Base-by-base conservation (phyloP, 371 early-diverging fungal genomes). In the Parasitella parasitica region DNA sequence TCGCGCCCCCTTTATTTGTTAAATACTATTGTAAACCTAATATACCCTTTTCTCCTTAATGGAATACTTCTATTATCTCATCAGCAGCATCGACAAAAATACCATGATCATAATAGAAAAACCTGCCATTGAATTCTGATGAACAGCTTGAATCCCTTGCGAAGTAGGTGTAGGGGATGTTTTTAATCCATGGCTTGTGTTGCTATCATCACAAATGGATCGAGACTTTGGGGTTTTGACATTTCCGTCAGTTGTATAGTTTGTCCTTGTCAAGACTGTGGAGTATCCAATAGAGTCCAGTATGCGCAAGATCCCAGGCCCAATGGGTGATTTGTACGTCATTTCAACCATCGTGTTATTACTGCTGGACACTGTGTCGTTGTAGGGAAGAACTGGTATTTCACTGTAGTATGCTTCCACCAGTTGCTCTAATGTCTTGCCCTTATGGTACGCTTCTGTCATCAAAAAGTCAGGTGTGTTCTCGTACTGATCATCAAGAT, bases 201-300 rank as follows among this genome's bases (percentile, higher is more conserved):
- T 73, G 37, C 64, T 74, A 51, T 71, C 70, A 48, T 70, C 75
- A 27, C 78, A 77, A 7, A 62, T 16, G 3, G 75, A 70, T 15
- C 61, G 65, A 12, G 67, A 64, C 43, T 66, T 71, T 20, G 61
- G 61, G 0, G 72, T 61, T 52, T 71, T 70, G 41, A 67, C 66
- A 52, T 52, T 74, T 6, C 72, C 70, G 22, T 67, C 66, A 2
- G 72, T 72, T 12, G 70, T 72, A 41, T 78, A 78, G 48, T 72
- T 73, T 13, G 79, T 73, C 4, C 56, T 64, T 1, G 76, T 78
- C 9, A 78, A 28, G 3, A 73, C 70, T 2, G 79, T 78, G 0
- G 76, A 76, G 35, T 81, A 81, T 1, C 78, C 78, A 37, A 81
- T 75, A 0, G 77, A 70, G 36, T 81, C 78, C 8, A 81, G 43